phyloP scores from a whole-genome alignment of 441 rosid genomes.

The Capsella rubella region DNA sequence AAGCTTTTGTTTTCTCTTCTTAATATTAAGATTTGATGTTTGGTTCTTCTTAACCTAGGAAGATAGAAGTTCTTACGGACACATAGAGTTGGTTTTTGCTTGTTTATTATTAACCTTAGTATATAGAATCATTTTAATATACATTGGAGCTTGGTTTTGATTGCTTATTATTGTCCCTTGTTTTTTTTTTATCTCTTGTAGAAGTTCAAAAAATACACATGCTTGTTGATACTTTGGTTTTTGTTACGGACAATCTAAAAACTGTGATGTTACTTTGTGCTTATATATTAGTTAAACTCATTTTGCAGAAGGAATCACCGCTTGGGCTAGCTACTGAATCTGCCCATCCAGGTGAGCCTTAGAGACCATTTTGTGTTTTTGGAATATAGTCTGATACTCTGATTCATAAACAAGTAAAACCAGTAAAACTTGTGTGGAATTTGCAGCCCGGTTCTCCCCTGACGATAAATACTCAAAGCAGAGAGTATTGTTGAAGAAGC shows the following conservation, averaged over 20 bases:
- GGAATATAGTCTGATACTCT: too few species aligned
- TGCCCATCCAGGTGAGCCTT: constrained; percentile 88
- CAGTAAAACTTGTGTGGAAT: background rate
- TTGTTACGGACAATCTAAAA: background rate
- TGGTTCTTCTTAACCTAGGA: background rate
- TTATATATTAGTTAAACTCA: background rate
- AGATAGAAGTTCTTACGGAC: background rate
- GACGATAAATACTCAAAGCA: constrained; percentile 94
- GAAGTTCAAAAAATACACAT: too few species aligned
- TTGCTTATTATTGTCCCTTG: background rate
- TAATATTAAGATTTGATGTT: background rate
- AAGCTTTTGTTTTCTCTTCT: constrained; percentile 2
- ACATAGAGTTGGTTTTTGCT: background rate
- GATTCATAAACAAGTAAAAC: background rate
- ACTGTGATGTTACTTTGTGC: background rate
- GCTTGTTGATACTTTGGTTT: background rate
- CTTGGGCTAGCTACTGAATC: constrained; percentile 77
- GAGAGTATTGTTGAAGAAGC: constrained; percentile 88
- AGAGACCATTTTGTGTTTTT: background rate
- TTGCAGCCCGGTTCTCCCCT: constrained; percentile 97
- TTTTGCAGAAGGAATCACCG: constrained; percentile 88
- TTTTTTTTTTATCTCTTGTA: background rate
- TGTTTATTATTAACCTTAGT: background rate
- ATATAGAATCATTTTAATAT: background rate
- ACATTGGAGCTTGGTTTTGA: background rate